Evolutionary conservation across 306 rosid species (phyloP), one percentile per base, ranked within the genome.

Genomic region (Adenanthera pavonina): DNA sequence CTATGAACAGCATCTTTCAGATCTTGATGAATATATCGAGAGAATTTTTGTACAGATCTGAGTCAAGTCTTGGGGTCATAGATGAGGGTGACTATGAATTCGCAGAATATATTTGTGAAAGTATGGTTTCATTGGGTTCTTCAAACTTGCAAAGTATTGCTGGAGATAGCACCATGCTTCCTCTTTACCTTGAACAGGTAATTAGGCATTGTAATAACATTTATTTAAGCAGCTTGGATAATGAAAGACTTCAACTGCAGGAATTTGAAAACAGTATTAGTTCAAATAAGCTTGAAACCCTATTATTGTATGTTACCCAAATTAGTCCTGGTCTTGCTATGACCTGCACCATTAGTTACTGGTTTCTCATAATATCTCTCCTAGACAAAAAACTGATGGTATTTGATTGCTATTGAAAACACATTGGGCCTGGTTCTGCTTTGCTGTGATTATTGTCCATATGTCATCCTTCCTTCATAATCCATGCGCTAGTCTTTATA

Each of bases 71-170:
- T 2, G 91, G 86, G 65, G 69, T 75, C 48, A 79, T 89, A 76
- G 94, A 92, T 74, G 99, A 93, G 87, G 89, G 87, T 65, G 93
- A 93, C 86, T 85, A 83, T 74, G 97, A 93, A 72, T 95, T 90
- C 85, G 91, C 83, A 7, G 99, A 95, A 78, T 92, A 69, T 76
- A 78, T 92, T 78, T 95, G 98, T 86, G 99, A 95, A 84, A 90
- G 97, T 89, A 85, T 95, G 91, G 94, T 89, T 80, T 93, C 89
- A 67, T 78, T 95, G 89, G 98, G 99, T 67, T 81, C 92, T 56
- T 86, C 78, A 72, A 95, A 95, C 92, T 83, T 95, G 90, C 98
- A 87, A 74, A 92, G 94, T 80, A 87, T 95, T 81, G 87, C 89
- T 82, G 89, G 91, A 70, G 97, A 95, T 77, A 86, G 62, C 85